Percentiles rank a stretch among this genome's conserved stretches.
These are phyloP conservation scores for Tillandsia leiboldiana DNA, from an alignment of 176 grass and related monocot genomes.

Conservation along the genomic window DNA sequence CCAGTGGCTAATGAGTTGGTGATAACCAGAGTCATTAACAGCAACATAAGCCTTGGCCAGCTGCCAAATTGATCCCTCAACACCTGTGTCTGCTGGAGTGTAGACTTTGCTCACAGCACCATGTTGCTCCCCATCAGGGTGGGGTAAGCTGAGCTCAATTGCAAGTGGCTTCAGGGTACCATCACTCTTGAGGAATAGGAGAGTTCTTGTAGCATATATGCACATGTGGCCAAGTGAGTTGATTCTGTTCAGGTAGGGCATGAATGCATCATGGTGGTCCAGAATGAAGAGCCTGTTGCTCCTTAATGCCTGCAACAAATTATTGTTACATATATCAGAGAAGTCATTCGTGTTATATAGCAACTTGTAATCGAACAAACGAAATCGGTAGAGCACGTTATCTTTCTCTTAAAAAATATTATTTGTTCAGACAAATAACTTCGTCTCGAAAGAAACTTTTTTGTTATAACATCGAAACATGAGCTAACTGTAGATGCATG, in stretches of 20 bases:
- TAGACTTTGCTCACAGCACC: conserved; percentile 52
- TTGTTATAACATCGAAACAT: too few relatives aligned
- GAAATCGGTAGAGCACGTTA: too few relatives aligned
- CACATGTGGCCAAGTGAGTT: conserved; percentile 46
- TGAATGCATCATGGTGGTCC: conserved; percentile 80
- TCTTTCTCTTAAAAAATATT: too few relatives aligned
- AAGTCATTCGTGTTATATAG: background rate
- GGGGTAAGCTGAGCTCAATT: conserved; percentile 67
- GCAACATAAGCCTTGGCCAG: conserved; percentile 84
- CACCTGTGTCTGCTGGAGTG: conserved; percentile 34
- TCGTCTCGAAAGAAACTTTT: too few relatives aligned
- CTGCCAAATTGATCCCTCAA: conserved; percentile 53
- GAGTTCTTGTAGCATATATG: conserved; percentile 67
- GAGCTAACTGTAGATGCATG: too few relatives aligned
- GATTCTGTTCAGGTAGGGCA: conserved; percentile 61
- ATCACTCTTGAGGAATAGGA: conserved; percentile 59
- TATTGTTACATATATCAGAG: background rate
- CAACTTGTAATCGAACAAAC: background rate
- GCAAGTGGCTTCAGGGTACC: conserved; percentile 64
- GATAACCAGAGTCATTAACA: conserved; percentile 86
- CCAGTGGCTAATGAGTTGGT: conserved; percentile 95
- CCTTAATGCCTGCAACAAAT: conserved; percentile 41
- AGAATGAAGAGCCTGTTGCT: conserved; percentile 66
- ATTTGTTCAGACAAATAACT: too few relatives aligned
- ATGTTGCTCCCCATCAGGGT: conserved; percentile 27